Conservation (phyloP, 495 filamentous ascomycete genomes). For the Clavariopsis aquatica region DNA sequence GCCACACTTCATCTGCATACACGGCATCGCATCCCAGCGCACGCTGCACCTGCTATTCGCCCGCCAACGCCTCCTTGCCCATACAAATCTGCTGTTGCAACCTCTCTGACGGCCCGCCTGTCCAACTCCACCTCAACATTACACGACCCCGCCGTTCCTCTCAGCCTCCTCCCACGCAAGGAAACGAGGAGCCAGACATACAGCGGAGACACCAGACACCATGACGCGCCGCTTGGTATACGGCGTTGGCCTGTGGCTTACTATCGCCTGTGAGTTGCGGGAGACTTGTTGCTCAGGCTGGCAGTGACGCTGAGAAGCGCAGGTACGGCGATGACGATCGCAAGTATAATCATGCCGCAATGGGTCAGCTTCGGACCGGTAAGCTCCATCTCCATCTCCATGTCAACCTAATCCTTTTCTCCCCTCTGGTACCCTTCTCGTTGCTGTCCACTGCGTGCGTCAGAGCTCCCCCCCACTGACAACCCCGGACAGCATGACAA, state of each 20-base stretch:
- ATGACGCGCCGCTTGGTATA: conserved; percentile 49
- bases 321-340: conserved; percentile 79
- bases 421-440: too few species aligned
- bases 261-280: conserved; percentile 40
- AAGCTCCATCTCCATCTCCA: conserved; percentile 13
- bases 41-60: conserved; percentile 17
- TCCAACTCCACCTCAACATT: background rate
- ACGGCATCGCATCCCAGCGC: background rate
- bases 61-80: background rate
- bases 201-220: background rate
- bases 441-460: too few species aligned
- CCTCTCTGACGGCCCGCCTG: background rate
- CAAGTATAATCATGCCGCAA: conserved; percentile 69
- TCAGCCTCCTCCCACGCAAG: conserved; percentile 8
- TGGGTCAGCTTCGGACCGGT: conserved; percentile 79
- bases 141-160: conserved; percentile 12
- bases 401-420: too few species aligned
- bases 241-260: conserved; percentile 45
- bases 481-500: conserved; percentile 21
- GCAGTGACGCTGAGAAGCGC: conserved; percentile 21
- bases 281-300: conserved; percentile 4
- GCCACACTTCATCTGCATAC: conserved; percentile 12
- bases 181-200: background rate
- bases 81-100: background rate
- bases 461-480: conserved; percentile 21